Conservation (phyloP, 2,329 filamentous ascomycete genomes). For the Sporothrix euskadiensis region DNA sequence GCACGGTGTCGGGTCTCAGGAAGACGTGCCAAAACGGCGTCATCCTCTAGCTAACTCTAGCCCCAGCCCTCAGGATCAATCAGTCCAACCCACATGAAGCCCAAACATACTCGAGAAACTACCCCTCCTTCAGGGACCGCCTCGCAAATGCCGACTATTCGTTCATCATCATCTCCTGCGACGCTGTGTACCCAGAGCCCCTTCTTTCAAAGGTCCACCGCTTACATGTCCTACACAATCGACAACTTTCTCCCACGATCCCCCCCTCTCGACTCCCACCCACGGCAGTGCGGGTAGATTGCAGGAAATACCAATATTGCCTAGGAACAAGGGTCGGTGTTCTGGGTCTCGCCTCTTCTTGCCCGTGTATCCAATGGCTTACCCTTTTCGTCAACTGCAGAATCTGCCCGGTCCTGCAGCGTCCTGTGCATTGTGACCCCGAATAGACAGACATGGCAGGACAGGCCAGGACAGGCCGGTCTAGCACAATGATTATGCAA, state of each 20-base stretch:
- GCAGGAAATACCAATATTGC: not conserved
- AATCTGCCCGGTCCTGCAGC: constrained; percentile 25
- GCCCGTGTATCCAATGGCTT: constrained; percentile 20
- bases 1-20: not conserved
- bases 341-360: constrained; percentile 28
- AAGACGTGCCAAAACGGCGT: not conserved
- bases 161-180: not conserved
- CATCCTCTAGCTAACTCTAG: not conserved
- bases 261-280: not conserved
- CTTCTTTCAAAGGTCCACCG: not conserved
- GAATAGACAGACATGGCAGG: constrained; percentile 19
- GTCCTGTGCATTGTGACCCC: constrained; percentile 1
- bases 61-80: not conserved
- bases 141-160: not conserved
- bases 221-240: not conserved
- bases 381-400: constrained; percentile 16
- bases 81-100: not conserved
- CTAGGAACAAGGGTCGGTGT: not conserved
- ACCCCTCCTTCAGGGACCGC: not conserved
- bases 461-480: not conserved
- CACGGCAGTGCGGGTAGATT: not conserved
- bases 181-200: not conserved
- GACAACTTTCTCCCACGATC: not conserved
- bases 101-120: not conserved
- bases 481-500: constrained; percentile 2